Percentiles rank a stretch among this genome's conserved stretches.
These are phyloP conservation scores for Coix lacrymajobi DNA, from an alignment of 176 grass and related monocot species.

Conservation along the genomic window DNA sequence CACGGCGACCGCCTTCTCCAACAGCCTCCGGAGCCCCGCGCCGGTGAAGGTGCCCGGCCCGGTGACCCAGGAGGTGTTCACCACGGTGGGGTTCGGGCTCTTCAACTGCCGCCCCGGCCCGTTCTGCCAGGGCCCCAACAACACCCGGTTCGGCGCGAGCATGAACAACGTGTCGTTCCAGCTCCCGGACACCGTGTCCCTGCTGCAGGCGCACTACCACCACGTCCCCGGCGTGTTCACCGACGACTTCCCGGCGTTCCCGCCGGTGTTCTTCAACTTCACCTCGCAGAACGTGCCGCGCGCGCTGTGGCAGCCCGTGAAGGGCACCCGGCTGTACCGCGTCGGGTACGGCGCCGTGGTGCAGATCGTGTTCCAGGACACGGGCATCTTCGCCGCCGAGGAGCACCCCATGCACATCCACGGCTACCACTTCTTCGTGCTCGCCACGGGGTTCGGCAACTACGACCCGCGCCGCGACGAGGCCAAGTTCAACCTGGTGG, in stretches of 20 bases:
- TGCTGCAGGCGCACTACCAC: slow-evolving; percentile 68
- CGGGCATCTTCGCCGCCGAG: slow-evolving; percentile 57
- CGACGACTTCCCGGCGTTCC: slow-evolving; percentile 59
- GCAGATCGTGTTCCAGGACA: slow-evolving; percentile 87
- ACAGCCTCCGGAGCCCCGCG: slow-evolving; percentile 45
- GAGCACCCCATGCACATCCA: slow-evolving; percentile 98
- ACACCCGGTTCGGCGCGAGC: slow-evolving; percentile 64
- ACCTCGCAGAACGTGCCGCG: slow-evolving; percentile 63
- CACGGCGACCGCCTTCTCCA: slow-evolving; percentile 51
- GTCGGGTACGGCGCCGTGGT: slow-evolving; percentile 66
- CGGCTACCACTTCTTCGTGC: slow-evolving; percentile 88
- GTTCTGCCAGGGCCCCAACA: slow-evolving; percentile 67
- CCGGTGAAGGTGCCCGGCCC: slow-evolving; percentile 64
- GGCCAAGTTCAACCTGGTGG: slow-evolving; percentile 75
- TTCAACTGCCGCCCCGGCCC: slow-evolving; percentile 49
- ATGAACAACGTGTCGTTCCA: slow-evolving; percentile 95
- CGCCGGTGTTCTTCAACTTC: slow-evolving; percentile 75
- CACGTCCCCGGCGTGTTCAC: slow-evolving; percentile 68
- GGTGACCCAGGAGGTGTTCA: slow-evolving; percentile 63
- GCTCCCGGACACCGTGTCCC: slow-evolving; percentile 46
- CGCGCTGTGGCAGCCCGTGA: slow-evolving; percentile 56
- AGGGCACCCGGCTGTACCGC: slow-evolving; percentile 51
- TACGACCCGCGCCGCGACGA: slow-evolving; percentile 53
- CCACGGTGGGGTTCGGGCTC: slow-evolving; percentile 58
- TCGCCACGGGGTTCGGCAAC: slow-evolving; percentile 80